phyloP scores from a whole-genome alignment of 78 protist genomes.

The Dictyostelium discoideum region DNA sequence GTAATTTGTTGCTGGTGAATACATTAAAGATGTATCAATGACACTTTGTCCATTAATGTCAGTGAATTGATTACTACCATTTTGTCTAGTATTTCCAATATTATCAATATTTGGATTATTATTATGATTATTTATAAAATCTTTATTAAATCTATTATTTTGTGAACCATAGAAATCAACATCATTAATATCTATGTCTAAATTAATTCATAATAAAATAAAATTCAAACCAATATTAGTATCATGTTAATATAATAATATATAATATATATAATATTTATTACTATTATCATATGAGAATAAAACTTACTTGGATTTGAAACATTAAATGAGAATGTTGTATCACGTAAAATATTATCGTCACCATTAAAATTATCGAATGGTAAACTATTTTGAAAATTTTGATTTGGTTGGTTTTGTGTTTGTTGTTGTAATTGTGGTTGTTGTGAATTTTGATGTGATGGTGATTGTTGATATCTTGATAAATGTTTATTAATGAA shows the following conservation, averaged over 20 bases:
- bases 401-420: neutral
- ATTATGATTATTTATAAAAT: neutral
- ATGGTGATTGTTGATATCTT: neutral
- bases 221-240: neutral
- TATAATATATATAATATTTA: neutral
- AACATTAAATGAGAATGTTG: conserved; percentile 4
- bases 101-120: neutral
- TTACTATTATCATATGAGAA: neutral
- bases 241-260: neutral
- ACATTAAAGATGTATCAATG: neutral
- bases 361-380: neutral
- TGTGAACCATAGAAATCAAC: conserved; percentile 21
- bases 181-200: neutral
- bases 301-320: conserved; percentile 25
- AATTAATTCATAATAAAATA: neutral
- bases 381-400: neutral
- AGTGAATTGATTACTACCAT: neutral
- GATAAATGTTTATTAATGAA: conserved; percentile 4
- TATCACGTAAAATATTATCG: neutral
- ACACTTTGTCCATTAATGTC: neutral
- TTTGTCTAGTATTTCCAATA: neutral
- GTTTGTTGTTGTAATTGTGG: neutral
- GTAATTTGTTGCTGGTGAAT: conserved; percentile 12
- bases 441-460: neutral
- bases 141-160: conserved; percentile 3